Evolutionary conservation across 768 basidiomycete genomes (phyloP).

Genomic region (Phlebiopsis gigantea): DNA sequence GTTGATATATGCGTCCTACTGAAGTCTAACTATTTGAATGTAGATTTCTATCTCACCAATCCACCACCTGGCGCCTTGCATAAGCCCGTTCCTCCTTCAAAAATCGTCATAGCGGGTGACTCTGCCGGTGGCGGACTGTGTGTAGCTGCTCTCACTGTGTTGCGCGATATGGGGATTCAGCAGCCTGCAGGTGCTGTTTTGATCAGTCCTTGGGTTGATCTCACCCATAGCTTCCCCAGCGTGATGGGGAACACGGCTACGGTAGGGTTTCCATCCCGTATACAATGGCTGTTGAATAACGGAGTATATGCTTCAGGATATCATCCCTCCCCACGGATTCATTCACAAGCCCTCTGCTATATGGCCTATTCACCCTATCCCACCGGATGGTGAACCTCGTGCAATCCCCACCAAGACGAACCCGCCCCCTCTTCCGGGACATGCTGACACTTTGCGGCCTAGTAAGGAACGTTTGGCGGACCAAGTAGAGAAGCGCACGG

Average conservation of each 20-base stretch:
- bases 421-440: slow-evolving; percentile 43
- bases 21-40: background rate
- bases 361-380: slow-evolving; percentile 48
- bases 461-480: slow-evolving; percentile 20
- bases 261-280: no score
- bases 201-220: slow-evolving; percentile 79
- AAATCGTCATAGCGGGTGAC: slow-evolving; percentile 75
- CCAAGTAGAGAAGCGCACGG: slow-evolving; percentile 12
- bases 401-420: slow-evolving; percentile 33
- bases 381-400: slow-evolving; percentile 26
- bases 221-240: slow-evolving; percentile 82
- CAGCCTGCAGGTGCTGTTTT: slow-evolving; percentile 72
- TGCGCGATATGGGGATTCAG: slow-evolving; percentile 67
- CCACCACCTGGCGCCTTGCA: slow-evolving; percentile 65
- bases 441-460: slow-evolving; percentile 43
- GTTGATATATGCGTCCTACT: background rate
- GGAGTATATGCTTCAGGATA: slow-evolving; percentile 55
- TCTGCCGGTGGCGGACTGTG: slow-evolving; percentile 72
- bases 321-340: slow-evolving; percentile 60
- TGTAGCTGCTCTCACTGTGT: slow-evolving; percentile 51
- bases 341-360: slow-evolving; percentile 51
- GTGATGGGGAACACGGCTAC: slow-evolving; percentile 62
- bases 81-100: slow-evolving; percentile 54
- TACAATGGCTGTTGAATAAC: background rate
- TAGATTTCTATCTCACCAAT: slow-evolving; percentile 69